Base-by-base conservation (phyloP, 768 basidiomycete genomes). In the Auriculariales sp. region DNA sequence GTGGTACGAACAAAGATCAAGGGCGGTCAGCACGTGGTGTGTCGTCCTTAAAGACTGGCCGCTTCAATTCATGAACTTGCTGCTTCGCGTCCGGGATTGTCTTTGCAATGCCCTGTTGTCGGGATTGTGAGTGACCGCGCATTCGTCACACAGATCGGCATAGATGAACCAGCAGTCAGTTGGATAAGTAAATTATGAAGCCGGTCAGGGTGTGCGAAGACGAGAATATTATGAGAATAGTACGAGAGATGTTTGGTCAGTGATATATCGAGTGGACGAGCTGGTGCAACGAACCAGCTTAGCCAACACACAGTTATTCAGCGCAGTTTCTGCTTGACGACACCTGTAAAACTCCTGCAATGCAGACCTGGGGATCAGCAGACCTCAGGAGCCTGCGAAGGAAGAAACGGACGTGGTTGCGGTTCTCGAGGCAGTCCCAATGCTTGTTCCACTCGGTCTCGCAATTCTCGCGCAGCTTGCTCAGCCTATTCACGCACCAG, bases 291-390 rank as follows among this genome's bases (percentile, higher is more conserved):
- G 56, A 56, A 91, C 94, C 57, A 98, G 75, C 64, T 95, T 97
- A 66, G 93, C 83, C 61, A 97, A 93, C 74, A 94, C 87, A 71
- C 94, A 98, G 51, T 79, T 71, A 72, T 98, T 99, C 44, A 97
- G 74, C 49, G 77, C 64, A 54, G 83, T 79, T 64, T 99, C 95
- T 3, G 80, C 81, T 64, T 85, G 82, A 56, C 95, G 83, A 64
- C 95, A 99, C 28, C 72, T 74, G 61, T 82, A 82, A 64, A 86
- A 92, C 68, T 91, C 83, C 92, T 95, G 61, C 22, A 29, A 32
- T 19, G 33, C 35, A 49, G 33, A 39, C 27, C 19, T 10, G 19
- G 11, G 10, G 50, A 46, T 15, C 19, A 19, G n/a, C 17, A 32
- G 15, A 46, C 31, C 34, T 31, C 17, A 17, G 27, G 15, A 53